phyloP scores from a whole-genome alignment of 768 basidiomycete species.

The Termitomyces sp. region DNA sequence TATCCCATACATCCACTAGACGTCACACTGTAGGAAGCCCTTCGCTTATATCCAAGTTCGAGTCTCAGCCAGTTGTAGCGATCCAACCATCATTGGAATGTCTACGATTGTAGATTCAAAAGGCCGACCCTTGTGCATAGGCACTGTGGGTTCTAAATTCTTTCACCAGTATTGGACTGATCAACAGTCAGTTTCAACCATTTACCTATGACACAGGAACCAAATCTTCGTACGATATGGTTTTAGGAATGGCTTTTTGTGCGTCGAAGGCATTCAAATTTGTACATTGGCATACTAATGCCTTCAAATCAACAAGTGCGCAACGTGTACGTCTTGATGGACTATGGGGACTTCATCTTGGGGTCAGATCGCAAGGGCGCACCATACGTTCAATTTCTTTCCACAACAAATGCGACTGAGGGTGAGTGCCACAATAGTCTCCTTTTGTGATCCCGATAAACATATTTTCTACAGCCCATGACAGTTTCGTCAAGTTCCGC shows the following conservation, averaged over 20 bases:
- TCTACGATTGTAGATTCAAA: conserved; percentile 23
- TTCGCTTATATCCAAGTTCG: not conserved
- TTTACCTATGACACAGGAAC: conserved; percentile 41
- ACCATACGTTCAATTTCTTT: conserved; percentile 62
- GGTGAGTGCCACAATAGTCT: conserved; percentile 21
- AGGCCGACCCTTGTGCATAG: conserved; percentile 33
- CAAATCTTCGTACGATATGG: conserved; percentile 50
- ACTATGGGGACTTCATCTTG: conserved; percentile 60
- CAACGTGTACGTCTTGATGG: conserved; percentile 58
- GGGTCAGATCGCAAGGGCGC: conserved; percentile 30
- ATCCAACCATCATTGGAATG: conserved; percentile 28
- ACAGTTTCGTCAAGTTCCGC: conserved; percentile 30
- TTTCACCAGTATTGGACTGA: not conserved
- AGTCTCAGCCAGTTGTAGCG: conserved; percentile 11
- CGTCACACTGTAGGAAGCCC: conserved; percentile 40
- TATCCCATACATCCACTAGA: conserved; percentile 69
- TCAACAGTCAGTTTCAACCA: conserved; percentile 57
- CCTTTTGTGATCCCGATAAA: not conserved
- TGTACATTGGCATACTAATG: not conserved
- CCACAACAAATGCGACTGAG: conserved; percentile 44
- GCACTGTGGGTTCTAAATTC: conserved; percentile 26
- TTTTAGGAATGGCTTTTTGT: conserved; percentile 74
- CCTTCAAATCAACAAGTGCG: conserved; percentile 43
- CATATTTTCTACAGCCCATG: conserved; percentile 23
- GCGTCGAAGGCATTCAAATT: conserved; percentile 45